Evolutionary conservation across 495 filamentous ascomycete genomes (phyloP).

Genomic region (Xylaria bambusicola): DNA sequence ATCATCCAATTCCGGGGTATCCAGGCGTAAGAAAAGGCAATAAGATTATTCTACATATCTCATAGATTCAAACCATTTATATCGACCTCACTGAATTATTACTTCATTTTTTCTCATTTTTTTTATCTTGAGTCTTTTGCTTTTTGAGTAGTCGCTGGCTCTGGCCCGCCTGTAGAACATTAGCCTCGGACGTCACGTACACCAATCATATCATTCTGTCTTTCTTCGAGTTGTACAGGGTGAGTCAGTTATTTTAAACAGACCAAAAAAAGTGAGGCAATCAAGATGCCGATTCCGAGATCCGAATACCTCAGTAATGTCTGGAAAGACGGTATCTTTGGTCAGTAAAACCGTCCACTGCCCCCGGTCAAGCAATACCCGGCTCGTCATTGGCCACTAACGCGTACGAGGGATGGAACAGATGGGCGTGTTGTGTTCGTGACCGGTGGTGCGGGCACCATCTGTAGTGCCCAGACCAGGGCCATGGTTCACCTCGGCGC

Average conservation of each 20-base stretch:
- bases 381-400: conserved; percentile 9
- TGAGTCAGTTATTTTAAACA: neutral
- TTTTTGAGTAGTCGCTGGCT: neutral
- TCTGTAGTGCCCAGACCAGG: conserved; percentile 90
- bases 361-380: neutral
- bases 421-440: conserved; percentile 92
- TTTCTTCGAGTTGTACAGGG: conserved; percentile 5
- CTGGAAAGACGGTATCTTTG: conserved; percentile 85
- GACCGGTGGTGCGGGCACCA: conserved; percentile 90
- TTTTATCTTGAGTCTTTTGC: too few species aligned
- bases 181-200: neutral
- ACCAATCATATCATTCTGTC: conserved; percentile 2
- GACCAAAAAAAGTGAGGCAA: neutral
- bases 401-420: conserved; percentile 33
- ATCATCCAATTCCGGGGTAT: neutral
- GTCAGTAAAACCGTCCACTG: conserved; percentile 50
- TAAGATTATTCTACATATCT: too few species aligned
- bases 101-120: too few species aligned
- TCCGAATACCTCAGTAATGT: conserved; percentile 75
- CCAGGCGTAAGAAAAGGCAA: neutral
- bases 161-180: neutral
- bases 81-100: too few species aligned
- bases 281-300: conserved; percentile 64
- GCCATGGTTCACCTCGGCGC: conserved; percentile 89
- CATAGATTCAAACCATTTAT: too few species aligned